Base-by-base conservation (phyloP, 179 eudicot genomes). In the Gypsophila paniculata region DNA sequence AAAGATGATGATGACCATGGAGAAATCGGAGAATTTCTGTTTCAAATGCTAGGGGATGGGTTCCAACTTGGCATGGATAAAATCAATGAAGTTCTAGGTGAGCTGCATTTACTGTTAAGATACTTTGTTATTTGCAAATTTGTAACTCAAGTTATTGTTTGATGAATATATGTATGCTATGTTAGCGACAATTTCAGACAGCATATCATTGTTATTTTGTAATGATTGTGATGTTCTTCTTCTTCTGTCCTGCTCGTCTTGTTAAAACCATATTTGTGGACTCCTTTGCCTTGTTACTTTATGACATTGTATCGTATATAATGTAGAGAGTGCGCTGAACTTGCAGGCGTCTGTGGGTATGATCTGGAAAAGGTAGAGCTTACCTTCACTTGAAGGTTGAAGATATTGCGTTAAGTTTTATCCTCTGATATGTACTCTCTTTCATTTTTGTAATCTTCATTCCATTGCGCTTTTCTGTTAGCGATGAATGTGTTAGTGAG, bases 11-110 rank as follows among this genome's bases (percentile, higher is more conserved):
- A 48, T 57, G 49, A 81, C 87, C 82, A 81, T 70, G 72, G 39
- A 34, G 89, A 86, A 75, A 22, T 81, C 9, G 90, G 82, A 74
- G 83, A 79, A 21, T 89, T 90, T 82, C 79, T 91, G 69, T 86
- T 82, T 54, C 59, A 74, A 66, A 87, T 89, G 94, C 94, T 91
- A 71, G 94, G 91, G 48, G 87, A 87, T 79, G 96, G 91, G 44
- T 91, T 86, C 75, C 85, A 86, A 67, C 82, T 85, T 34, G 86
- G 80, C 74, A 78, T 13, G 77, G 69, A 78, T 53, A 74, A 73
- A 72, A 88, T 88, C 68, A 86, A 74, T 66, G 91, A 86, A 74
- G 89, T 90, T 78, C 79, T 90, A 58, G 88, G 96, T 88, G 80
- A 81, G 81, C 72, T 74, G 21, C 23, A 23, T 65, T 18, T 21